Evolutionary conservation across 129 eudicot species (phyloP).

Genomic region (Escallonia herrerae): DNA sequence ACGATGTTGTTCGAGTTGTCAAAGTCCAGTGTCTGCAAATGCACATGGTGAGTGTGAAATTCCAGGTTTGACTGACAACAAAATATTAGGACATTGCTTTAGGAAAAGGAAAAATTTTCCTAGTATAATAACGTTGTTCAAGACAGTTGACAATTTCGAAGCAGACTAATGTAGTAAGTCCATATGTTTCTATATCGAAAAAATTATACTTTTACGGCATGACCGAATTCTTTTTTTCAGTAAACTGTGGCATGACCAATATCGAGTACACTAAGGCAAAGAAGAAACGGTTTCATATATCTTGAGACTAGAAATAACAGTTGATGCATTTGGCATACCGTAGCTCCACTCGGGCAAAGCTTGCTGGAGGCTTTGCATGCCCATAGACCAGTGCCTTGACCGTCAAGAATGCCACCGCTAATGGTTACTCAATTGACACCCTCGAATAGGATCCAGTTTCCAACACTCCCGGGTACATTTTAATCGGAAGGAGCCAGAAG

Average conservation of each 20-base stretch:
- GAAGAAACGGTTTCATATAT: too few species aligned
- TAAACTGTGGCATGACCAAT: background rate
- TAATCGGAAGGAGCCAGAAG: conserved; percentile 57
- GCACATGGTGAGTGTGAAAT: background rate
- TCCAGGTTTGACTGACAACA: too few species aligned
- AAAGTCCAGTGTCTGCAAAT: conserved; percentile 52
- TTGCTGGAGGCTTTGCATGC: conserved; percentile 45
- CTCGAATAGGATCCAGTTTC: conserved; percentile 52
- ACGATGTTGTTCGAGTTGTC: conserved; percentile 40
- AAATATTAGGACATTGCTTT: too few species aligned
- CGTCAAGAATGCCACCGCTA: conserved; percentile 57
- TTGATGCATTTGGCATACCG: conserved; percentile 18
- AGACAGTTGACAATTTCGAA: too few species aligned
- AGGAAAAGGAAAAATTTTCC: too few species aligned
- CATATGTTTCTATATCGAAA: too few species aligned
- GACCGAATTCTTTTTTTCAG: too few species aligned
- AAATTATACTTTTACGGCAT: too few species aligned
- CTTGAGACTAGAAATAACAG: too few species aligned
- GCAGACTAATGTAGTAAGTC: too few species aligned
- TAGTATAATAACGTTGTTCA: too few species aligned
- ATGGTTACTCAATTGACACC: conserved; percentile 46
- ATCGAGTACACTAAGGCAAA: background rate
- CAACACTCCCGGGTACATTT: conserved; percentile 21
- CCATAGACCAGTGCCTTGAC: conserved; percentile 51
- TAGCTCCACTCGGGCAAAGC: conserved; percentile 56